These are phyloP conservation scores for Zygosaccharomyces gambellarensis DNA, from an alignment of 805 yeast genomes.

Conservation along the genomic window DNA sequence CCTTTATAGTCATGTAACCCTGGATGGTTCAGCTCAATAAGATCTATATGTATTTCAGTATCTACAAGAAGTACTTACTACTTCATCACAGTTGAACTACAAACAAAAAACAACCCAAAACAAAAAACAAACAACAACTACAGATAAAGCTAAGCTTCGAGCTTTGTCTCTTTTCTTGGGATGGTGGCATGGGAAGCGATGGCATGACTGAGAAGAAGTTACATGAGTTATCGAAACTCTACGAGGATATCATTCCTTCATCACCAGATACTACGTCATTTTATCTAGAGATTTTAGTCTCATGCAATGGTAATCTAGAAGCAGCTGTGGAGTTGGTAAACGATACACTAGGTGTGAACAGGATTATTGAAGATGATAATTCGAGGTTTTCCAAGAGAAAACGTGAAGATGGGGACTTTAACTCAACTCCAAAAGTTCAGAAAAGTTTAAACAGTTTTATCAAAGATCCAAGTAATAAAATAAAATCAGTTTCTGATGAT, in stretches of 20 bases:
- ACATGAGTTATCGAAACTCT: slow-evolving; percentile 32
- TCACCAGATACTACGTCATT: slow-evolving; percentile 31
- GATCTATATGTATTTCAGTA: background rate
- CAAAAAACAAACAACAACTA: background rate
- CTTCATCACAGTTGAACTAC: background rate
- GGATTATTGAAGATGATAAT: background rate
- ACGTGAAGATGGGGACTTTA: slow-evolving; percentile 6
- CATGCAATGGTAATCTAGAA: slow-evolving; percentile 50
- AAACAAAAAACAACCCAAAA: background rate
- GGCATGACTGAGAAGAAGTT: slow-evolving; percentile 40
- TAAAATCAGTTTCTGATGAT: slow-evolving; percentile 15
- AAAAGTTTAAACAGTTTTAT: slow-evolving; percentile 16
- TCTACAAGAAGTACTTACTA: background rate
- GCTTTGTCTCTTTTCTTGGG: too few species aligned
- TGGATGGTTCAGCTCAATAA: background rate
- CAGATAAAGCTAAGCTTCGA: background rate
- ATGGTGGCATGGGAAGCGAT: background rate
- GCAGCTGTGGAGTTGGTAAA: slow-evolving; percentile 40
- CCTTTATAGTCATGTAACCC: background rate
- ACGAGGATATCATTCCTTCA: slow-evolving; percentile 40
- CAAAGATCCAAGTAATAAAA: slow-evolving; percentile 7
- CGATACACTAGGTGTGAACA: slow-evolving; percentile 28
- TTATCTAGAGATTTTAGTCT: slow-evolving; percentile 44
- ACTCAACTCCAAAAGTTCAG: slow-evolving; percentile 16
- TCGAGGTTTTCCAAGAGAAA: slow-evolving; percentile 2